A percentile compares a stretch with the other conserved stretches of the same genome.
These are phyloP conservation scores for Aurantiochytrium sp. DNA, from an alignment of 108 stramenopile species.

Conservation along the genomic window DNA sequence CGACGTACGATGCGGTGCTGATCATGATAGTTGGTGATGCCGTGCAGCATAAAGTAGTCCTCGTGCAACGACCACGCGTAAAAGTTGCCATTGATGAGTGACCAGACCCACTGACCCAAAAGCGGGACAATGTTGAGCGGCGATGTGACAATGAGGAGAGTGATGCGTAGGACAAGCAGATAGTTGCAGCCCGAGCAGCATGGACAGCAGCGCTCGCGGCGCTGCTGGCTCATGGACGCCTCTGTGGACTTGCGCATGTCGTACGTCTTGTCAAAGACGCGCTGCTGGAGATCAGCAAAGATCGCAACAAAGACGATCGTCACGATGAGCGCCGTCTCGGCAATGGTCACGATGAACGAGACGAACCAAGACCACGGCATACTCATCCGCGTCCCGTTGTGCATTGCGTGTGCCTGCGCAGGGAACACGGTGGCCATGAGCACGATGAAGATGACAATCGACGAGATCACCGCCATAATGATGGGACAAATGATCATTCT, in stretches of 20 bases:
- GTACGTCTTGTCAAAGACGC: constrained; percentile 12
- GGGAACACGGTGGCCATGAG: neutral
- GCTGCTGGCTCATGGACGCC: neutral
- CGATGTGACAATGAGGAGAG: neutral
- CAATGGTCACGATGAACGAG: neutral
- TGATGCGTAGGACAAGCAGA: neutral
- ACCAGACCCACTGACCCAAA: neutral
- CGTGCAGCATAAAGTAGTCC: neutral
- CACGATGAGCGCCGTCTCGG: neutral
- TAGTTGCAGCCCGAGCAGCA: neutral
- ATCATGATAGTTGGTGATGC: neutral
- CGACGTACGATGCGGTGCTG: neutral
- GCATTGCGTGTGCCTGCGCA: neutral
- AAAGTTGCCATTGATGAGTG: neutral
- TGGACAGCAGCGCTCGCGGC: neutral
- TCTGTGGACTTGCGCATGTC: neutral
- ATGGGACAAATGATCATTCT: neutral
- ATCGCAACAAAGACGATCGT: neutral
- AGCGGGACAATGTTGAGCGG: neutral
- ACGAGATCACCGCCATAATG: neutral
- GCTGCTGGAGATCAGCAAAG: neutral
- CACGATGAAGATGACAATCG: neutral
- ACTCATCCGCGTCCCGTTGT: neutral
- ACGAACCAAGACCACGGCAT: neutral
- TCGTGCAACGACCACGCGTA: neutral